A percentile compares a stretch with the other conserved stretches of the same genome.
These are phyloP conservation scores for Dendrothele bispora DNA, from an alignment of 768 basidiomycete genomes.

Conservation along the genomic window DNA sequence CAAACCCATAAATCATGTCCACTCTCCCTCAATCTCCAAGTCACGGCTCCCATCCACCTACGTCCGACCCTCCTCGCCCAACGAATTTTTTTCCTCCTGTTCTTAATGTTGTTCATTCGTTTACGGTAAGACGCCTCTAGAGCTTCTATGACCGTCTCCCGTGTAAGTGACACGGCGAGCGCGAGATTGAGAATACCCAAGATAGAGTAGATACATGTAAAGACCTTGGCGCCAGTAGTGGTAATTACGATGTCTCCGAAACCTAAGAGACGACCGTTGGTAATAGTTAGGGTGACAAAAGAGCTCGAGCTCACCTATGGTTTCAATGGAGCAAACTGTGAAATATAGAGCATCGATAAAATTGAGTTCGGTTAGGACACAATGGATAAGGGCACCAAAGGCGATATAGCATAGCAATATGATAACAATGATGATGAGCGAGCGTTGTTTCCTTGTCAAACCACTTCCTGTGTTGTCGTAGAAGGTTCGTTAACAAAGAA, in stretches of 20 bases:
- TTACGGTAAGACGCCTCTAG: slow-evolving; percentile 64
- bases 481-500: background rate
- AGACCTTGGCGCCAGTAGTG: slow-evolving; percentile 52
- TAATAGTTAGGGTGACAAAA: background rate
- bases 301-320: slow-evolving; percentile 39
- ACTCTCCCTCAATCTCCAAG: slow-evolving; percentile 56
- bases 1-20: slow-evolving; percentile 56
- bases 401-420: slow-evolving; percentile 72
- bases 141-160: slow-evolving; percentile 73
- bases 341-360: slow-evolving; percentile 83
- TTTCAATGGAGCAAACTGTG: slow-evolving; percentile 71
- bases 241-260: slow-evolving; percentile 75
- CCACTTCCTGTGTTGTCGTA: slow-evolving; percentile 74
- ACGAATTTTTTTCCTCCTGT: slow-evolving; percentile 41
- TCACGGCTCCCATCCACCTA: slow-evolving; percentile 64
- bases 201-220: slow-evolving; percentile 56
- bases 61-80: slow-evolving; percentile 44
- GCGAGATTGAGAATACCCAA: slow-evolving; percentile 66
- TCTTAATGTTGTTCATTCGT: slow-evolving; percentile 48
- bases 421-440: slow-evolving; percentile 79
- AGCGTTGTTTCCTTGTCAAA: slow-evolving; percentile 75
- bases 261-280: too few species aligned
- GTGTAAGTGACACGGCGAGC: slow-evolving; percentile 61
- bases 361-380: slow-evolving; percentile 49
- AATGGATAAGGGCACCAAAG: slow-evolving; percentile 63